Base-by-base conservation (phyloP, 1,284 basidiomycete genomes). In the Coniophora puteana region DNA sequence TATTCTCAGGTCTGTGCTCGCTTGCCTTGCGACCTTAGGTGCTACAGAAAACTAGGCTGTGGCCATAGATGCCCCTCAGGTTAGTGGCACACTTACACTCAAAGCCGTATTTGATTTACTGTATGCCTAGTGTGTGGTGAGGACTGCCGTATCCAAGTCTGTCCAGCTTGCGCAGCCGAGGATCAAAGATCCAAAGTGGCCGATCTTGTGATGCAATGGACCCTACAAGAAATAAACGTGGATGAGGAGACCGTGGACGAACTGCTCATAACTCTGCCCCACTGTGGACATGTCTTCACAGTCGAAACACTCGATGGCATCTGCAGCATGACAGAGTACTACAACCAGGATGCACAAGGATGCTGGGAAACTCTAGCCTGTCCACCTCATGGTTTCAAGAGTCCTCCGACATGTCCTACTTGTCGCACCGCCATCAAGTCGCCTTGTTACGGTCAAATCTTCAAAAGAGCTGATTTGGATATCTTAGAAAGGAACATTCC, bases 1-100 rank as follows among this genome's bases (percentile, higher is more conserved):
- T 11, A 23, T 40, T 17, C n/a, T 5, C 43, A 87, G 83, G 69
- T 83, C 10, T 88, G 86, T 53, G 68, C 75, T 5, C 72, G 82
- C 10, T 57, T 84, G 3, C 86, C 85, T 1, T 86, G 84, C 45
- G 77, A 88, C 47, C 43, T 61, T 38, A 70, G 69, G 1, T 89
- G 86, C 47, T 45, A 55, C 12, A 62, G 64, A 5, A 18, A 44
- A 0, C 63, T 88, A 3, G 1, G 16, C 1, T 88, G 85, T 50
- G 80, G 80, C 1, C 83, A 87, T 52, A 64, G 44, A 23, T 87
- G 85, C 47, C 78, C 81, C n/a, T 85, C 82, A 21, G 71, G 81
- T 83, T 54, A 42, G 67, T 49, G 14, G n/a, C 14, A 18, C 5
- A 36, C 16, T 32, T 7, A 8, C 22, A 13, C 10, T 30, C 4